phyloP scores from a whole-genome alignment of 768 basidiomycete genomes.

The Leccinum broughii region DNA sequence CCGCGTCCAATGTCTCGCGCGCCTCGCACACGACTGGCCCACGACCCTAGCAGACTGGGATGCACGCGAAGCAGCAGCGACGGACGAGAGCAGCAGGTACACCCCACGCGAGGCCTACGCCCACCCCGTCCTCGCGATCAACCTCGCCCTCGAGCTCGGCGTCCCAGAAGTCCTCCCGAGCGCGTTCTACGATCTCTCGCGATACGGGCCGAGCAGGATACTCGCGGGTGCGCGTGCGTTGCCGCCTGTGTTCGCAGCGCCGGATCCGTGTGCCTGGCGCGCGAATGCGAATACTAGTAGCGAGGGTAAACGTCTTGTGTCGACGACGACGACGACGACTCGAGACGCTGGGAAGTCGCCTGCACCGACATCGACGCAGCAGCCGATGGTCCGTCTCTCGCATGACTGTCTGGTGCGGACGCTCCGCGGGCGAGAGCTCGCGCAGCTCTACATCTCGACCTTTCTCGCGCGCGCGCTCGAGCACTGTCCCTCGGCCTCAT shows the following conservation, averaged over 20 bases:
- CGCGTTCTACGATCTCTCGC: constrained; percentile 72
- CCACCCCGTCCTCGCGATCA: constrained; percentile 70
- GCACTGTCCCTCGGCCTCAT: constrained; percentile 50
- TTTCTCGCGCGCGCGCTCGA: constrained; percentile 59
- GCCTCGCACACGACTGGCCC: constrained; percentile 67
- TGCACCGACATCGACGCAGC: background rate
- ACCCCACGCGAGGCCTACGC: constrained; percentile 56
- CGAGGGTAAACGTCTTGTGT: no score
- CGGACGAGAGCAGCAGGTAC: constrained; percentile 53
- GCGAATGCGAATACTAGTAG: no score
- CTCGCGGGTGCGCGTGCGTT: constrained; percentile 48
- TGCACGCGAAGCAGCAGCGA: constrained; percentile 55
- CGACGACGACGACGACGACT: no score
- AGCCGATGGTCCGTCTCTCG: constrained; percentile 33
- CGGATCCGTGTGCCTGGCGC: constrained; percentile 19
- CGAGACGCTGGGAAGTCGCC: background rate
- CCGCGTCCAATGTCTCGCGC: constrained; percentile 57
- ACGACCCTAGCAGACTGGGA: constrained; percentile 70
- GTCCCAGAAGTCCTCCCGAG: constrained; percentile 60
- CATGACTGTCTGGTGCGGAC: constrained; percentile 43
- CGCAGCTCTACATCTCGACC: constrained; percentile 59
- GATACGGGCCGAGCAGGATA: constrained; percentile 73
- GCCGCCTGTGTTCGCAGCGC: constrained; percentile 30
- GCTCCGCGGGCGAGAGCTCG: constrained; percentile 63
- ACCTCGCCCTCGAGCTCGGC: constrained; percentile 65